These are phyloP conservation scores for Pyricularia sp. DNA, from an alignment of 2,329 filamentous ascomycete species.

Conservation along the genomic window DNA sequence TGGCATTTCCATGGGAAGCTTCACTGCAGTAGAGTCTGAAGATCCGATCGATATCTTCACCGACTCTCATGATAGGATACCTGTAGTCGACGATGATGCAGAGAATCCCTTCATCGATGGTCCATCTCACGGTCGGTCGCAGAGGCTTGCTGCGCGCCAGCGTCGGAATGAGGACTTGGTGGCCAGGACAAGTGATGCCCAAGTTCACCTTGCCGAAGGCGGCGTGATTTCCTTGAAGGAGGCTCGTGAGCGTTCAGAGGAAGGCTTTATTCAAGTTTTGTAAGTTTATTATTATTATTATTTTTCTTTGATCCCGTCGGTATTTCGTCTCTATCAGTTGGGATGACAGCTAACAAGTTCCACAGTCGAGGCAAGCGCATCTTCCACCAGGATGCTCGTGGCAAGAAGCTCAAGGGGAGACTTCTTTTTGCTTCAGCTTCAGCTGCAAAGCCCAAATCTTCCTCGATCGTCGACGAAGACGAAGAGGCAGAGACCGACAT, in stretches of 20 bases:
- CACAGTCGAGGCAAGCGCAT: constrained; percentile 65
- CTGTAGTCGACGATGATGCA: constrained; percentile 48
- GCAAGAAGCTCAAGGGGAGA: constrained; percentile 57
- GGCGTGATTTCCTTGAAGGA: not conserved
- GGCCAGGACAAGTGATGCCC: not conserved
- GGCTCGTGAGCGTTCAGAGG: constrained; percentile 23
- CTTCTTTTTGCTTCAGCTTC: constrained; percentile 49
- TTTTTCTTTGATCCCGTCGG: constrained; percentile 3
- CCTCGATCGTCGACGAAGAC: constrained; percentile 29
- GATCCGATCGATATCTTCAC: constrained; percentile 61
- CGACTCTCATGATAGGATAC: constrained; percentile 66
- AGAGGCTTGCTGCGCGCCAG: not conserved
- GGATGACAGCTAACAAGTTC: constrained; percentile 13
- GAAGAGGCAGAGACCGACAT: constrained; percentile 49
- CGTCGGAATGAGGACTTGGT: not conserved
- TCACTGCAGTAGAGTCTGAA: constrained; percentile 41
- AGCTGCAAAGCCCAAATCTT: constrained; percentile 28
- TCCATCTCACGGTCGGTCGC: constrained; percentile 2
- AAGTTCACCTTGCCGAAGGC: not conserved
- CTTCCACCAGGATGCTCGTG: constrained; percentile 33
- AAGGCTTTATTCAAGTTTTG: constrained; percentile 68
- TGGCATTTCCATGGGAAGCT: constrained; percentile 42
- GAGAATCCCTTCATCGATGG: constrained; percentile 62
- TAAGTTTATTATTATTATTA: constrained; percentile 33
- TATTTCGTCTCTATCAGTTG: not conserved